Base-by-base conservation (phyloP, 225 moss, liverwort and hornwort genomes). In the Marchantia polymorpha region DNA sequence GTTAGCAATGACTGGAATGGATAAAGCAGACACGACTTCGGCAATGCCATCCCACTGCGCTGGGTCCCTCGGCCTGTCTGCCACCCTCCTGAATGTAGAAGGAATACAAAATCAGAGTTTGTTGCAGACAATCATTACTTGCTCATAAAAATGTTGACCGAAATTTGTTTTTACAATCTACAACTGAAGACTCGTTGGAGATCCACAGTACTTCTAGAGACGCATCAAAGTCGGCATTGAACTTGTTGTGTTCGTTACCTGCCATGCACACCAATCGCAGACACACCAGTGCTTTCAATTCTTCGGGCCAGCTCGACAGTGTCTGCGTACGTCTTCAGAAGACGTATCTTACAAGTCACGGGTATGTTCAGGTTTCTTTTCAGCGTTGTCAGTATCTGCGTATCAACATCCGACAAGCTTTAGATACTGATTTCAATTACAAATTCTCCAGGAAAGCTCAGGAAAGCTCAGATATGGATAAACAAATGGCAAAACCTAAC, bases 1-100 rank as follows among this genome's bases (percentile, higher is more conserved):
- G 66, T 96, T 96, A 27, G 94, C 96, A 80, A 96, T 92, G 29
- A 96, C 94, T 14, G 96, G 96, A 72, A 96, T 93, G 50, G 91
- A 89, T 59, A 94, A 46, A 27, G 94, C 96, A n/a, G 96, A 90
- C 15, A 90, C 96, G 20, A 96, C 96, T 54, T 90, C 91, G 69
- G 90, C 89, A 72, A 96, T 92, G 25, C 91, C 90, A 80, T 94
- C 91, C 96, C 96, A 96, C 67, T 88, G 90, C 47, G 96, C 96
- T 55, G 92, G 92, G 53, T 92, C 92, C 56, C 94, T 88, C 48
- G 94, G 92, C 85, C 94, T 85, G 27, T 96, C 94, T 29, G 84
- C 81, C 67, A 92, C 75, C 86, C 88, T 87, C 74, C 89, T 89
- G 89, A 31, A 82, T 65, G 59, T 19, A 77, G 5, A 39, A 13